Percentiles rank a stretch among this genome's conserved stretches.
Evolutionary conservation across 768 basidiomycete genomes (phyloP).

Genomic region (Jaapia argillacea): DNA sequence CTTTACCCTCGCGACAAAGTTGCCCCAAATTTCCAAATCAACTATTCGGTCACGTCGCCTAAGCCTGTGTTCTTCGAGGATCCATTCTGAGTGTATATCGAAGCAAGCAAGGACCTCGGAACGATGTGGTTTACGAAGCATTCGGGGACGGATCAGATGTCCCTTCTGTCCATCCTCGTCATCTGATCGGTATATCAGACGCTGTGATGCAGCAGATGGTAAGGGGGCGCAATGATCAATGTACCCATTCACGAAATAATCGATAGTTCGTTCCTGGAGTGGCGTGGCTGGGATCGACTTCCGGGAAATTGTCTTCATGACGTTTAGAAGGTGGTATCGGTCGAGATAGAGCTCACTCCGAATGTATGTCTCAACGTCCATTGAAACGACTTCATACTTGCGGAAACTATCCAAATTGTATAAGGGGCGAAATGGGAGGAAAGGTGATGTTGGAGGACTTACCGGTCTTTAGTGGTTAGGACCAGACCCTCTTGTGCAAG

Average conservation of each 20-base stretch:
- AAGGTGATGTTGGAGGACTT: constrained; percentile 2
- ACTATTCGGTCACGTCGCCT: constrained; percentile 21
- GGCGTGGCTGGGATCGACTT: constrained; percentile 19
- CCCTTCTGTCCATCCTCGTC: constrained; percentile 20
- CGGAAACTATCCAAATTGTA: constrained; percentile 23
- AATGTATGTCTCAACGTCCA: constrained; percentile 33
- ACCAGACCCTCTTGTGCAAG: constrained; percentile 20
- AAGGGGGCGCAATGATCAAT: not conserved
- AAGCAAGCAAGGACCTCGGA: constrained; percentile 42
- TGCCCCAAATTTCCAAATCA: constrained; percentile 35
- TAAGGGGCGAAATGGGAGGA: not conserved
- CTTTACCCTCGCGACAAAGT: constrained; percentile 21
- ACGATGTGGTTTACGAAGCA: constrained; percentile 35
- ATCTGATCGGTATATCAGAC: constrained; percentile 7
- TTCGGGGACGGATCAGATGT: constrained; percentile 21
- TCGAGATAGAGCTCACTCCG: constrained; percentile 39
- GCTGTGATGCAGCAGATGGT: not conserved
- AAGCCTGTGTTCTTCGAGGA: constrained; percentile 38
- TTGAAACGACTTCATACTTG: constrained; percentile 31
- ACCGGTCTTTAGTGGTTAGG: constrained; percentile 21
- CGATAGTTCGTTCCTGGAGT: constrained; percentile 29
- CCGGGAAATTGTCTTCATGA: constrained; percentile 35
- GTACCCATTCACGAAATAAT: constrained; percentile 32
- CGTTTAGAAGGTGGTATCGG: constrained; percentile 35
- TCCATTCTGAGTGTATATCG: constrained; percentile 49